Conservation (phyloP, 805 yeast genomes). For the Teunomyces gatunensis region DNA sequence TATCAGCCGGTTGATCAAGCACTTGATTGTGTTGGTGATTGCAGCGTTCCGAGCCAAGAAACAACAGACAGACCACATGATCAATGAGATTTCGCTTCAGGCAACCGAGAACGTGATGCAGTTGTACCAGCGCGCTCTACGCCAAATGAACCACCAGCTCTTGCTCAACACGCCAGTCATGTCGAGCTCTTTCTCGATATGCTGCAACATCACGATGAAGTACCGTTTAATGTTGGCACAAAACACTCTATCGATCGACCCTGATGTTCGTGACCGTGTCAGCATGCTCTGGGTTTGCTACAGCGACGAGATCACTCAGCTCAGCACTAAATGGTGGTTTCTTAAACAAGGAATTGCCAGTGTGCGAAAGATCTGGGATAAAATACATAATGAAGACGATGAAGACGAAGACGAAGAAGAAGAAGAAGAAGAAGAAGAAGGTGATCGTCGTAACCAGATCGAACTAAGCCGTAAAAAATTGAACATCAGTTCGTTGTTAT, state of each 20-base stretch:
- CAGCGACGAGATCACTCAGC: not conserved
- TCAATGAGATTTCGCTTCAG: slow-evolving; percentile 15
- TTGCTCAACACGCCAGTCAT: slow-evolving; percentile 23
- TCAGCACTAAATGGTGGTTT: slow-evolving; percentile 6
- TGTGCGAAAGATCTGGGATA: slow-evolving; percentile 1
- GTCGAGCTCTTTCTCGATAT: slow-evolving; percentile 22
- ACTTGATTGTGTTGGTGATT: slow-evolving; percentile 17
- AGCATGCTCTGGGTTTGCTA: slow-evolving; percentile 1
- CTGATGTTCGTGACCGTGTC: not conserved
- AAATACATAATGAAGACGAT: not conserved
- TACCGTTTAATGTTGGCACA: not conserved
- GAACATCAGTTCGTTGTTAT: slow-evolving; percentile 3
- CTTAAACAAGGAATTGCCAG: slow-evolving; percentile 2
- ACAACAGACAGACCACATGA: slow-evolving; percentile 26
- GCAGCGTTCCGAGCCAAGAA: slow-evolving; percentile 3
- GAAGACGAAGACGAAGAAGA: not conserved
- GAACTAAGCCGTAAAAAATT: slow-evolving; percentile 4
- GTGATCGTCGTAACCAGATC: not conserved
- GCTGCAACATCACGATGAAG: not conserved
- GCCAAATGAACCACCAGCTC: slow-evolving; percentile 5
- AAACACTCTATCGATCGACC: too few relatives aligned
- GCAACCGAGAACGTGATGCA: slow-evolving; percentile 26
- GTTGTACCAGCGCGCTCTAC: slow-evolving; percentile 16
- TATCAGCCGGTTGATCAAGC: slow-evolving; percentile 24
- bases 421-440: not conserved